These are phyloP conservation scores for Fusarium succisae DNA, from an alignment of 2,329 filamentous ascomycete species.

Conservation along the genomic window DNA sequence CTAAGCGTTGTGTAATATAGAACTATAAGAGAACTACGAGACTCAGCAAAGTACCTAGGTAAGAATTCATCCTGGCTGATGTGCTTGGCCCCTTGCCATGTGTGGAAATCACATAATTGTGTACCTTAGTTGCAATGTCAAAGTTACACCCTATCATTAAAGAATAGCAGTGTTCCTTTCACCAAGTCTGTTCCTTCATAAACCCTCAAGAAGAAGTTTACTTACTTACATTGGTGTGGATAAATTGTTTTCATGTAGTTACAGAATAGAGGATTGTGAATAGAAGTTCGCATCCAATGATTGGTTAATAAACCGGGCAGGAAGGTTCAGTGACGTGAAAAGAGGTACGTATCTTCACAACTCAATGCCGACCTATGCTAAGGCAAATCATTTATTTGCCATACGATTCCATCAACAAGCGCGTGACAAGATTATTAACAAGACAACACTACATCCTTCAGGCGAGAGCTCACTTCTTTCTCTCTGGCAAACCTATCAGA, in stretches of 20 bases:
- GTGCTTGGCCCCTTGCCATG: neutral
- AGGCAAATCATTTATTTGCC: conserved; percentile 23
- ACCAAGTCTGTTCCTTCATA: neutral
- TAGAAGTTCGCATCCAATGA: neutral
- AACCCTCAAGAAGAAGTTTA: neutral
- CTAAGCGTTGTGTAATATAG: conserved; percentile 20
- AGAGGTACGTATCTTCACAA: neutral
- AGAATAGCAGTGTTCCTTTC: neutral
- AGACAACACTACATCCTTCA: neutral
- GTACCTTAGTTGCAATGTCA: neutral
- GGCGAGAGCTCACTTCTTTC: neutral
- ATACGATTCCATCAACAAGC: conserved; percentile 23
- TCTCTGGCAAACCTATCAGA: neutral
- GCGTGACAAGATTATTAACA: conserved; percentile 12
- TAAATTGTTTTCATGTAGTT: neutral
- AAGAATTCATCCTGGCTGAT: neutral
- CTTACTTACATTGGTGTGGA: neutral
- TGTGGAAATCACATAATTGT: neutral
- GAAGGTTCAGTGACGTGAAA: neutral
- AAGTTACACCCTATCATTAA: neutral
- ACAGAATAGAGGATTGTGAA: neutral
- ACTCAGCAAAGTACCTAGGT: too few species aligned
- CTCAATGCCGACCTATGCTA: neutral
- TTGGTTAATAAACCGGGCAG: neutral
- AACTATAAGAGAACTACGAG: neutral